These are phyloP conservation scores for Rugonectria rugulosa DNA, from an alignment of 2,329 filamentous ascomycete genomes.

Conservation along the genomic window DNA sequence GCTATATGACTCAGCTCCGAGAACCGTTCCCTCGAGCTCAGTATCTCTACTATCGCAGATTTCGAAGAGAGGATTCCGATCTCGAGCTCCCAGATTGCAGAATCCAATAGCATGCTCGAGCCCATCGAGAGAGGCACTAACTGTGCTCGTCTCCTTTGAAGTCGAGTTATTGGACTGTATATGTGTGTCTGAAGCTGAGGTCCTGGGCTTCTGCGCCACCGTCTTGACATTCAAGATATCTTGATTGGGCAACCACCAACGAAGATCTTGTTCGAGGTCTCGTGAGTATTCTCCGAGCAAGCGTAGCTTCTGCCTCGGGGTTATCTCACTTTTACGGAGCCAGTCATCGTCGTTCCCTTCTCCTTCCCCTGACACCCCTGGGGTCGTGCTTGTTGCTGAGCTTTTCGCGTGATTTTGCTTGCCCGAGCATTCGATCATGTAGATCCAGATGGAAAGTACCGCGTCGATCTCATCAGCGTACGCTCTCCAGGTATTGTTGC, in stretches of 20 bases:
- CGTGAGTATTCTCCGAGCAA: conserved; percentile 20
- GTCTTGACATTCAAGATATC: conserved; percentile 21
- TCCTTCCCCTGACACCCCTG: not conserved
- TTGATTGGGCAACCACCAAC: conserved; percentile 29
- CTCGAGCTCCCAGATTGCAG: not conserved
- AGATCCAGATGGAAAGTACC: not conserved
- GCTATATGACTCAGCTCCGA: conserved; percentile 20
- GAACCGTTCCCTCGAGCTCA: not conserved
- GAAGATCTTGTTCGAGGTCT: conserved; percentile 18
- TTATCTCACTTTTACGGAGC: conserved; percentile 22
- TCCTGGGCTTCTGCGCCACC: not conserved
- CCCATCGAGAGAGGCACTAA: too few relatives aligned
- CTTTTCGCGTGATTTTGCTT: not conserved
- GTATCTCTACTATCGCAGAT: not conserved
- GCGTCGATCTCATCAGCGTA: not conserved
- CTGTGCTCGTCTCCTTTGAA: not conserved
- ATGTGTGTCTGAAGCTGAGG: too few relatives aligned
- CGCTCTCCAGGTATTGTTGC: not conserved
- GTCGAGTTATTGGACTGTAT: too few relatives aligned
- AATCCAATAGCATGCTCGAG: too few relatives aligned
- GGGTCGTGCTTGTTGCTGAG: not conserved
- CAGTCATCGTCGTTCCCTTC: conserved; percentile 17
- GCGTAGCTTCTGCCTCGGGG: conserved; percentile 12
- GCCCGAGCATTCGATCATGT: not conserved
- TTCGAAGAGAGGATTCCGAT: too few relatives aligned